Conservation (phyloP, 768 basidiomycete species). For the Suillus cothurnatus region DNA sequence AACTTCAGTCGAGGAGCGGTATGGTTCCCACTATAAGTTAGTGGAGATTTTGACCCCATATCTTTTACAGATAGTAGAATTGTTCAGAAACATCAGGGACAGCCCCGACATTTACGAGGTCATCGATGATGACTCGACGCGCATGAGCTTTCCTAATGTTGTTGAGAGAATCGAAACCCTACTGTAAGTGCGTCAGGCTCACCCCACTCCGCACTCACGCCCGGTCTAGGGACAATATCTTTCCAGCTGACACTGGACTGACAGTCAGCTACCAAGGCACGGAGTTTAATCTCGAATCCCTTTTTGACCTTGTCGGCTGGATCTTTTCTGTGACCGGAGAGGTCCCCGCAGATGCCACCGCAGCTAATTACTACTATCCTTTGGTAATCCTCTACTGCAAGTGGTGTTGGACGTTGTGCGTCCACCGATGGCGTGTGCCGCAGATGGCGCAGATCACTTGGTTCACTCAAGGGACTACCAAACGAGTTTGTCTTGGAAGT, state of each 20-base stretch:
- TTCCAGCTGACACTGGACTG: not conserved
- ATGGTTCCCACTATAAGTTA: not conserved
- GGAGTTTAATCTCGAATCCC: not conserved
- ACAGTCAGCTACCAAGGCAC: not conserved
- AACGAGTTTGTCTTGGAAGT: too few species aligned
- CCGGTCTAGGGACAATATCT: not conserved
- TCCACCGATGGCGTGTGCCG: not conserved
- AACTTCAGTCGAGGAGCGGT: not conserved
- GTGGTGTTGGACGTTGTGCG: not conserved
- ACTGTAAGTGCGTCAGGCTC: not conserved
- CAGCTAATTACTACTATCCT: conserved; percentile 6
- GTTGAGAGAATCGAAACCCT: not conserved
- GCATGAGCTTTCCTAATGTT: not conserved
- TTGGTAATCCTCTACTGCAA: not conserved
- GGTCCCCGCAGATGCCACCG: not conserved
- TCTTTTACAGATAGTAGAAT: not conserved
- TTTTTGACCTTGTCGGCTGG: conserved; percentile 8
- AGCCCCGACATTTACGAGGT: not conserved
- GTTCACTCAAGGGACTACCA: not conserved
- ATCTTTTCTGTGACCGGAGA: conserved; percentile 8
- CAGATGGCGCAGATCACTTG: conserved; percentile 7
- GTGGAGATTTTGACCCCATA: not conserved
- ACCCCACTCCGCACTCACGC: not conserved
- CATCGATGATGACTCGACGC: not conserved
- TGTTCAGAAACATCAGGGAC: not conserved